phyloP scores from a whole-genome alignment of 2,329 filamentous ascomycete genomes.

The Paecilomyces dactylethromorphus region DNA sequence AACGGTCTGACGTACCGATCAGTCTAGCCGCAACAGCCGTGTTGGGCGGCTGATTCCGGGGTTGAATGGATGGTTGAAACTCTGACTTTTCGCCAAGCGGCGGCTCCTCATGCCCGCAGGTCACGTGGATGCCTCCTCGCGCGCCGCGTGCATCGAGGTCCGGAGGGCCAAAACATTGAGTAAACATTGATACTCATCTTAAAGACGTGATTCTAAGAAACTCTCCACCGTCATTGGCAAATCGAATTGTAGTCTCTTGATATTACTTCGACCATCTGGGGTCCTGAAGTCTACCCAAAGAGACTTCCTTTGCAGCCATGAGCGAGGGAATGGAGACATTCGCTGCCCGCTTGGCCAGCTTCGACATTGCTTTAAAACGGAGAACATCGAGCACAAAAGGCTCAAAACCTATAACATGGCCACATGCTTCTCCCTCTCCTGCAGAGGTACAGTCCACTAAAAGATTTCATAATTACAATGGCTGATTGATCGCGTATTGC shows the following conservation, averaged over 20 bases:
- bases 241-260: background rate
- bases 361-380: conserved; percentile 64
- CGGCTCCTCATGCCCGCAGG: background rate
- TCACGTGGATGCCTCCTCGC: background rate
- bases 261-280: background rate
- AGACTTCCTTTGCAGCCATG: conserved; percentile 10
- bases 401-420: conserved; percentile 62
- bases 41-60: background rate
- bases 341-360: conserved; percentile 73
- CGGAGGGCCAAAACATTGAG: background rate
- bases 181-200: background rate
- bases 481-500: conserved; percentile 8
- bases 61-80: too few species aligned
- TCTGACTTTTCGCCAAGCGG: background rate
- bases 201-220: background rate
- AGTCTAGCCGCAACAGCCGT: background rate
- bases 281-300: background rate
- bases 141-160: background rate
- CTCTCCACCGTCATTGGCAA: background rate
- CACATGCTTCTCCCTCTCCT: conserved; percentile 62
- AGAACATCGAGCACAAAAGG: conserved; percentile 60
- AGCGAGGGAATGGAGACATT: conserved; percentile 52
- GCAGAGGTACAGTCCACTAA: conserved; percentile 49
- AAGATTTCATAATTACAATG: conserved; percentile 7
- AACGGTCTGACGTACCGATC: background rate